Evolutionary conservation across 2,329 filamentous ascomycete species (phyloP).

Genomic region (Verticillium nubilum): DNA sequence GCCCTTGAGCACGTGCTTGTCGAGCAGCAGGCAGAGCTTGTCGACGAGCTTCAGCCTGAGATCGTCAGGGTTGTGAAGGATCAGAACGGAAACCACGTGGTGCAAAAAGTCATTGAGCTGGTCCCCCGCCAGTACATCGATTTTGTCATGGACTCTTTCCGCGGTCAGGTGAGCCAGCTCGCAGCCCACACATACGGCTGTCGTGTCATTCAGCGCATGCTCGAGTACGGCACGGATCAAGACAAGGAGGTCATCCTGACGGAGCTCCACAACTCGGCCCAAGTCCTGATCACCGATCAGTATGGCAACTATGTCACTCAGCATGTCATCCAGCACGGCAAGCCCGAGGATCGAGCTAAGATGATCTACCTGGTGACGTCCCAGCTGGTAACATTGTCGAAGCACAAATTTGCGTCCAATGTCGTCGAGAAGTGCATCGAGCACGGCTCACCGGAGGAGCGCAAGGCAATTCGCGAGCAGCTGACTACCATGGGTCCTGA

Average conservation of each 20-base stretch:
- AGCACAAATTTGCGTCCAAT: conserved; percentile 95
- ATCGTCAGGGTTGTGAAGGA: conserved; percentile 77
- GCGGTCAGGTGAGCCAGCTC: conserved; percentile 66
- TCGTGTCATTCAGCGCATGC: conserved; percentile 84
- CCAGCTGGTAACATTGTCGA: conserved; percentile 71
- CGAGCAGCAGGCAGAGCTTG: conserved; percentile 82
- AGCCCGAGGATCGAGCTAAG: conserved; percentile 62
- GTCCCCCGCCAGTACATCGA: conserved; percentile 73
- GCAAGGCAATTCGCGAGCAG: conserved; percentile 60
- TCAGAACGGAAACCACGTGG: conserved; percentile 91
- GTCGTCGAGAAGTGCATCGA: conserved; percentile 92
- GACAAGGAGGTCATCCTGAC: conserved; percentile 68
- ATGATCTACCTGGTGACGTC: conserved; percentile 70
- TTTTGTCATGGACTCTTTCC: conserved; percentile 79
- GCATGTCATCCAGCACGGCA: conserved; percentile 78
- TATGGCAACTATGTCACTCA: conserved; percentile 97
- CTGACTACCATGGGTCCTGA: conserved; percentile 56
- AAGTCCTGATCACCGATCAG: conserved; percentile 73
- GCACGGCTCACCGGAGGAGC: conserved; percentile 63
- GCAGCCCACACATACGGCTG: conserved; percentile 83
- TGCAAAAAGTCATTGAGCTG: conserved; percentile 86
- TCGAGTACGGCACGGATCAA: conserved; percentile 72
- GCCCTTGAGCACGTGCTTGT: conserved; percentile 84
- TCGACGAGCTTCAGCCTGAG: conserved; percentile 74
- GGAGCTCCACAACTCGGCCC: conserved; percentile 71